Base-by-base conservation (phyloP, 371 early-diverging fungal species). In the Actinomortierella ambigua region DNA sequence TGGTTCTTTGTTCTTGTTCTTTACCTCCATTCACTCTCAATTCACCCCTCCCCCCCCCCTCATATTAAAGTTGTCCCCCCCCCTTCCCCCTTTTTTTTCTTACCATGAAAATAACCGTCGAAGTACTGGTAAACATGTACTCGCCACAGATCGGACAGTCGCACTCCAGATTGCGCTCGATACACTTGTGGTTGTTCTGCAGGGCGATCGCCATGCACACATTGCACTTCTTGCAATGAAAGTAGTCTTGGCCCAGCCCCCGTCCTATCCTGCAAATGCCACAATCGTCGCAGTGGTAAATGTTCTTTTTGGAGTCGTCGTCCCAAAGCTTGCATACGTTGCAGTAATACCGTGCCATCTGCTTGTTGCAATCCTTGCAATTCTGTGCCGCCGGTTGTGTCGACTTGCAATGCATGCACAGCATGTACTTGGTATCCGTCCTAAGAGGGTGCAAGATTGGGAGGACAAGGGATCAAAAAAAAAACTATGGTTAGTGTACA, bases 111-210 rank as follows among this genome's bases (percentile, higher is more conserved):
- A 94, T 89, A 1, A 93, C 91, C 3, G 86, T 89, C 9, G 87
- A 86, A 1, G 90, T 90, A 39, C 88, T 88, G 0, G 95, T 96
- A 62, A 96, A 96, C 85, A 99, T 88, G 76, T 90, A 92, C 69
- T 99, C 99, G 42, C 95, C 95, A 79, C 99, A 99, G 54, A 99
- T 97, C 0, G 98, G 97, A 65, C 99, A 99, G 77, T 96, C 94
- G 55, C 88, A 84, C 61, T 96, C 95, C 39, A 97, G 69, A 50
- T 91, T 94, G 22, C 93, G 84, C 76, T 98, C 99, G 44, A 96
- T 95, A 65, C 99, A 98, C 50, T 88, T 87, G 79, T 99, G 99
- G 13, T 87, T 80, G 40, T 88, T 82, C 55, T 90, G 83, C 57
- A 92, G 82, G 7, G 69, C 53, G 6, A 91, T 88, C 3, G 85